Percentiles rank a stretch among this genome's conserved stretches.
phyloP scores from a whole-genome alignment of 805 yeast species.

The Kregervanrija delftensis region DNA sequence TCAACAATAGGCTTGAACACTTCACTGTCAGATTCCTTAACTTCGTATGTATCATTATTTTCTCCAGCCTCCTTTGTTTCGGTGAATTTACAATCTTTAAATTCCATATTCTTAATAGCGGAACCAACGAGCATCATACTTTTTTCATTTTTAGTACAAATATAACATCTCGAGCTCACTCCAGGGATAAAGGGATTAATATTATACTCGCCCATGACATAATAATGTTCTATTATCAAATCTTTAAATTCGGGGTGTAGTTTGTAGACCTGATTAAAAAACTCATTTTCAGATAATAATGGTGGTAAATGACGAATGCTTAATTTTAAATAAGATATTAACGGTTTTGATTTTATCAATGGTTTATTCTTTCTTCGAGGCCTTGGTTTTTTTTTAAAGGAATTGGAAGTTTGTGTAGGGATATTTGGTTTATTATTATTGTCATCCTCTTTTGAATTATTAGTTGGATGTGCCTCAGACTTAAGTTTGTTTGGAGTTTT shows the following conservation, averaged over 20 bases:
- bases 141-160: slow-evolving; percentile 27
- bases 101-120: slow-evolving; percentile 21
- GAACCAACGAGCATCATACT: slow-evolving; percentile 24
- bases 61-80: background rate
- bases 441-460: too few species aligned
- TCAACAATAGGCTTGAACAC: slow-evolving; percentile 30
- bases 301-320: slow-evolving; percentile 41
- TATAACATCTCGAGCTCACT: slow-evolving; percentile 35
- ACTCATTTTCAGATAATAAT: slow-evolving; percentile 22
- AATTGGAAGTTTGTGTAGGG: too few species aligned
- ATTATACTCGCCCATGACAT: slow-evolving; percentile 35
- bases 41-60: background rate
- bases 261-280: slow-evolving; percentile 10
- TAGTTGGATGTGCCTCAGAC: too few species aligned
- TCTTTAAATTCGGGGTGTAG: slow-evolving; percentile 1
- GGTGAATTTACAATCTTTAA: slow-evolving; percentile 12
- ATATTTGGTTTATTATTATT: too few species aligned
- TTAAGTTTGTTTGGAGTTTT: too few species aligned
- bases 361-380: slow-evolving; percentile 3
- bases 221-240: slow-evolving; percentile 23
- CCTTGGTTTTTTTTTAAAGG: background rate
- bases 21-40: slow-evolving; percentile 11
- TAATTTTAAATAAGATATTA: slow-evolving; percentile 19
- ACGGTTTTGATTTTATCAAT: background rate
- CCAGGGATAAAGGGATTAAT: slow-evolving; percentile 33